These are phyloP conservation scores for Chrysanthemum seticuspe DNA, from an alignment of 129 eudicot species.

Conservation along the genomic window DNA sequence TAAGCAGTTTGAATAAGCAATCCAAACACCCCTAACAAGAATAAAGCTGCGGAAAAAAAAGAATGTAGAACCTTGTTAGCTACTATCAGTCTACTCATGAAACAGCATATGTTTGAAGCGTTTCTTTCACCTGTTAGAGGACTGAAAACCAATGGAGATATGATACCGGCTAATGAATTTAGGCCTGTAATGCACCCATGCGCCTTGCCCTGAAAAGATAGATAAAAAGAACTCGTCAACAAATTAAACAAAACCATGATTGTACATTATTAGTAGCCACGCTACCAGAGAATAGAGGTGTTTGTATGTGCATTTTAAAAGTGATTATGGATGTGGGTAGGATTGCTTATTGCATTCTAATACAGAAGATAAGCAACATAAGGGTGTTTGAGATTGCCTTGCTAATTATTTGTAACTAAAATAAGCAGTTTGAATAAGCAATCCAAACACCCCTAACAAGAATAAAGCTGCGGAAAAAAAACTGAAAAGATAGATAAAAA, in stretches of 20 bases:
- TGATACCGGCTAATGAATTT: constrained; percentile 59
- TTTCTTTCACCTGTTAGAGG: constrained; percentile 65
- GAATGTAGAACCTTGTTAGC: neutral
- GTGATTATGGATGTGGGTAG: neutral
- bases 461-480: no score
- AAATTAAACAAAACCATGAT: no score
- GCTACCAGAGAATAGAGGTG: no score
- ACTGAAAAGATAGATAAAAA: neutral
- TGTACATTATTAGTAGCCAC: no score
- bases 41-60: no score
- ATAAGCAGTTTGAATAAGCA: neutral
- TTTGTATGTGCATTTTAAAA: no score
- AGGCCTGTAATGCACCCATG: constrained; percentile 81
- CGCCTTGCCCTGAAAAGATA: constrained; percentile 31
- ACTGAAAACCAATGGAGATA: constrained; percentile 74
- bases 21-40: neutral
- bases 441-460: neutral
- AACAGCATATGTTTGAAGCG: neutral
- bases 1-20: neutral
- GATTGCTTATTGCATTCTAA: neutral
- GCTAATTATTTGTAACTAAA: no score
- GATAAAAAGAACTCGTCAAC: no score
- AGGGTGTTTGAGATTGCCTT: no score
- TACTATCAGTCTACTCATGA: neutral
- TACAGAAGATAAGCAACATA: no score